Evolutionary conservation across 2,329 filamentous ascomycete genomes (phyloP).

Genomic region (Dothistroma pini): DNA sequence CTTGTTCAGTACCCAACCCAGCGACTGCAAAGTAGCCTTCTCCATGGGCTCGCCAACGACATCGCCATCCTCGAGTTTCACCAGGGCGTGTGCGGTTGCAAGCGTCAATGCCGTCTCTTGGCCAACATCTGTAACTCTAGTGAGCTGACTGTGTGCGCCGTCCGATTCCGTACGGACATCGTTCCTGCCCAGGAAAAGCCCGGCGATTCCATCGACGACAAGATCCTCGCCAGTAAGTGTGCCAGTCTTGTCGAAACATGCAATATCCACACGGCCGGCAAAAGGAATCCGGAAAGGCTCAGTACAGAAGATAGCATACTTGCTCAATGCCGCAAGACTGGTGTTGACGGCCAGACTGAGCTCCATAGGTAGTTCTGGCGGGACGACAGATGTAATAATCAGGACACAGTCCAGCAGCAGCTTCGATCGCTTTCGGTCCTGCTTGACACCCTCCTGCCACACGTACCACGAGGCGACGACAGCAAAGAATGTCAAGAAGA

Average conservation of each 20-base stretch:
- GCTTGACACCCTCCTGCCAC: conserved; percentile 92
- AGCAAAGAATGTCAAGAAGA: conserved; percentile 94
- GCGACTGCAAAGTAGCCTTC: conserved; percentile 83
- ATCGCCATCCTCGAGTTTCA: conserved; percentile 94
- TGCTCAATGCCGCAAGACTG: conserved; percentile 87
- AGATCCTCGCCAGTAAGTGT: conserved; percentile 95
- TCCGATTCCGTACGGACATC: conserved; percentile 65
- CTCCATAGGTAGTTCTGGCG: conserved; percentile 98
- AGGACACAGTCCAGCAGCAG: conserved; percentile 94
- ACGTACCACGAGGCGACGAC: conserved; percentile 98
- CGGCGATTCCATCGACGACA: conserved; percentile 94
- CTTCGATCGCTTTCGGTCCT: conserved; percentile 96
- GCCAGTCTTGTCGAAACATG: conserved; percentile 98
- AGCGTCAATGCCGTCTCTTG: conserved; percentile 88
- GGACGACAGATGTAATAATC: conserved; percentile 96
- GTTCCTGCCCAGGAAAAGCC: conserved; percentile 68
- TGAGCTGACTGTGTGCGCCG: conserved; percentile 78
- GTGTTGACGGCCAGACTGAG: conserved; percentile 97
- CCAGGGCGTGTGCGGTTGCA: conserved; percentile 89
- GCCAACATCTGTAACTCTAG: conserved; percentile 64
- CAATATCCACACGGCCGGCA: conserved; percentile 89
- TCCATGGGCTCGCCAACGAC: conserved; percentile 99
- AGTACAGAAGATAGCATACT: conserved; percentile 96
- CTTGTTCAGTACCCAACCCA: conserved; percentile 88
- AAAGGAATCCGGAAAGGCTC: conserved; percentile 98